Conservation (phyloP, 371 early-diverging fungal genomes). For the Coemansia sp. region DNA sequence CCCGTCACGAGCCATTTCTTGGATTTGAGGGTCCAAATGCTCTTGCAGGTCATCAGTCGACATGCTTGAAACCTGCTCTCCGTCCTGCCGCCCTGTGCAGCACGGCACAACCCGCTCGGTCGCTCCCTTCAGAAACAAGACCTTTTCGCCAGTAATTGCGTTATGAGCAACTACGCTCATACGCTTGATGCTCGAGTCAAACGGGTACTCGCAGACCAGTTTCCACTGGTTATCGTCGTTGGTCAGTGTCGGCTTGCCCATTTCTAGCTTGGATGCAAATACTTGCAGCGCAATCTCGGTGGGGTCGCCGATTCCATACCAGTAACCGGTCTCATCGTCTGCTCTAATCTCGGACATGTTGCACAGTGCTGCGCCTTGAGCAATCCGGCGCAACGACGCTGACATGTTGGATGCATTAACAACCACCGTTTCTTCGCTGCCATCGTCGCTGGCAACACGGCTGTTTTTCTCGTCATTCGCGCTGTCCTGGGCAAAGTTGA, state of each 20-base stretch:
- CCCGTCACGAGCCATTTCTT: conserved; percentile 65
- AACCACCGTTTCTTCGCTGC: conserved; percentile 18
- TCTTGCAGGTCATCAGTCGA: conserved; percentile 54
- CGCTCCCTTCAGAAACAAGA: conserved; percentile 63
- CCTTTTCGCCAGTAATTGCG: conserved; percentile 56
- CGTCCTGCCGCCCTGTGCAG: conserved; percentile 59
- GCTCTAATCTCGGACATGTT: conserved; percentile 70
- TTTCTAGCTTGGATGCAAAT: conserved; percentile 69
- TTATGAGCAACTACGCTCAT: conserved; percentile 83
- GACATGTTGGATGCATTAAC: conserved; percentile 50
- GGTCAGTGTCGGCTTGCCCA: conserved; percentile 63
- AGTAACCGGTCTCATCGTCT: conserved; percentile 61
- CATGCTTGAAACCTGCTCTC: conserved; percentile 53
- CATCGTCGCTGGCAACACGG: neutral
- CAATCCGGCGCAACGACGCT: conserved; percentile 50
- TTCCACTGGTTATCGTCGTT: conserved; percentile 54
- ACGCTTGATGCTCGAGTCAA: conserved; percentile 84
- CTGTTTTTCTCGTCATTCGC: conserved; percentile 2
- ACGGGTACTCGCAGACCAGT: conserved; percentile 76
- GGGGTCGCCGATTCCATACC: conserved; percentile 79
- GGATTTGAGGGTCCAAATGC: conserved; percentile 59
- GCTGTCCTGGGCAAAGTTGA: conserved; percentile 35
- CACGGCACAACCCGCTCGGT: conserved; percentile 69
- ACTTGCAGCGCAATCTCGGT: conserved; percentile 80
- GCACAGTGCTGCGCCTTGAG: conserved; percentile 63